These are phyloP conservation scores for Macadamia tetraphylla DNA, from an alignment of 164 flowering plant genomes.

Conservation along the genomic window DNA sequence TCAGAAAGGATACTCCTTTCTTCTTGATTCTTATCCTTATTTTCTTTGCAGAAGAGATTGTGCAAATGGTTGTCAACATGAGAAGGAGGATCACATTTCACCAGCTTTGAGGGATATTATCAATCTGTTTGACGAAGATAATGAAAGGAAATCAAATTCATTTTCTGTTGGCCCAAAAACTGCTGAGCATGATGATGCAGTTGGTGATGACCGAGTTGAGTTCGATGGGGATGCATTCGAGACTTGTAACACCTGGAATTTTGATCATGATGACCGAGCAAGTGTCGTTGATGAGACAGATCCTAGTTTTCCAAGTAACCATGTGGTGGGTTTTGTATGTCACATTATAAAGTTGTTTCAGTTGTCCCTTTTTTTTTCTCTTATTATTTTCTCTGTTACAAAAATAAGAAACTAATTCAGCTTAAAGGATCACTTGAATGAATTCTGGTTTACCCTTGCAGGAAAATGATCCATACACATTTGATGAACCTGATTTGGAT, in stretches of 20 bases:
- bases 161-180: constrained; percentile 24
- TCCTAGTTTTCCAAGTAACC: constrained; percentile 32
- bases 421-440: not conserved
- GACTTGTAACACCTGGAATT: constrained; percentile 29
- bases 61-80: constrained; percentile 61
- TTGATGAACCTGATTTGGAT: constrained; percentile 38
- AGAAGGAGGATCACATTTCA: constrained; percentile 55
- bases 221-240: constrained; percentile 33
- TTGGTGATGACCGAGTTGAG: constrained; percentile 12
- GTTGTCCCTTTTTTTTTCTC: not conserved
- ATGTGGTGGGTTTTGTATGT: constrained; percentile 39
- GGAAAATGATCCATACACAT: constrained; percentile 40
- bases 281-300: constrained; percentile 45
- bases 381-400: not conserved
- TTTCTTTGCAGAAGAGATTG: constrained; percentile 49
- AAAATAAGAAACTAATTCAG: not conserved
- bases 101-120: constrained; percentile 68
- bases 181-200: constrained; percentile 25
- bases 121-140: constrained; percentile 61
- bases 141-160: constrained; percentile 43
- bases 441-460: constrained; percentile 24
- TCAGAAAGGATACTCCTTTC: constrained; percentile 1
- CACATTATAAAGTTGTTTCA: not conserved
- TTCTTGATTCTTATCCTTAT: constrained; percentile 5
- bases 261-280: constrained; percentile 57